phyloP scores from a whole-genome alignment of 441 rosid species.

The Dalechampia spathulata region DNA sequence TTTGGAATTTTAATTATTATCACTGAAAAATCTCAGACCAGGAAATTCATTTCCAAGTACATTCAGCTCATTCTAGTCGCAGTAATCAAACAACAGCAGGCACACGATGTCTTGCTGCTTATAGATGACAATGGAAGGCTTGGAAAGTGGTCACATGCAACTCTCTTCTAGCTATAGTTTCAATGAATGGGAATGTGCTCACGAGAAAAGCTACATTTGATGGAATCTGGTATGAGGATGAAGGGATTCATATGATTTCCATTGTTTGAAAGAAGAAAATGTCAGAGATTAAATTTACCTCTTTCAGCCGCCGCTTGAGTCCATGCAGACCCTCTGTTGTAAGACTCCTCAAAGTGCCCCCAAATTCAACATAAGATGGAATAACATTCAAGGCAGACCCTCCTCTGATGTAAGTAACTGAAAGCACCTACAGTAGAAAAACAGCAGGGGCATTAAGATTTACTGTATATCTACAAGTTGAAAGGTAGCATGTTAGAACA shows the following conservation, averaged over 20 bases:
- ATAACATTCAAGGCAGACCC: conserved; percentile 43
- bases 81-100: too few relatives aligned
- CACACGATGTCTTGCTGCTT: too few relatives aligned
- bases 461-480: background rate
- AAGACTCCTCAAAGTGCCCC: conserved; percentile 85
- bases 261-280: background rate
- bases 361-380: conserved; percentile 61
- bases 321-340: conserved; percentile 55
- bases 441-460: conserved; percentile 9
- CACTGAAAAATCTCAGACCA: too few relatives aligned
- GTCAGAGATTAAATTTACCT: conserved; percentile 30
- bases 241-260: background rate
- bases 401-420: conserved; percentile 58
- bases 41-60: too few relatives aligned
- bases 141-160: too few relatives aligned
- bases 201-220: too few relatives aligned
- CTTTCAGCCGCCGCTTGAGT: conserved; percentile 52
- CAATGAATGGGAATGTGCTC: background rate
- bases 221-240: background rate
- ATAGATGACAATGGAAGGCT: too few relatives aligned
- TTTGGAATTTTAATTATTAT: too few relatives aligned
- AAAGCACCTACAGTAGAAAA: conserved; percentile 53
- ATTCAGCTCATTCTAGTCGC: too few relatives aligned
- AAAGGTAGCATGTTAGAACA: background rate
- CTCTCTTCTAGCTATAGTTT: too few relatives aligned